phyloP scores from a whole-genome alignment of 306 rosid species.

The Quercus aquifolioides region DNA sequence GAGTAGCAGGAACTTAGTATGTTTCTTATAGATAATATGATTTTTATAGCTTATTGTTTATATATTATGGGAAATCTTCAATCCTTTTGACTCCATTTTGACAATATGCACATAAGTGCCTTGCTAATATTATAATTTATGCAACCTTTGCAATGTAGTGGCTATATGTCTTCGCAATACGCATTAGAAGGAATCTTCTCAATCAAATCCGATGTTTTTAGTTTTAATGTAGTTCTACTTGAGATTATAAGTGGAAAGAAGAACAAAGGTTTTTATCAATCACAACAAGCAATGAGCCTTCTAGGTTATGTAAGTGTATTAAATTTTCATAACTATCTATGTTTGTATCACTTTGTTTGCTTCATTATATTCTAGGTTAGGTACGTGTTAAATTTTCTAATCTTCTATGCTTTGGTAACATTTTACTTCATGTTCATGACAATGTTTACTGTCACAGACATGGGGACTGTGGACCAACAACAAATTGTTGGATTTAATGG shows the following conservation, averaged over 20 bases:
- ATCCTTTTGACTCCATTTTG: too few relatives aligned
- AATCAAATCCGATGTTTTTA: conserved; percentile 48
- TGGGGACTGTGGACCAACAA: conserved; percentile 46
- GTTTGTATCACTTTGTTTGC: too few relatives aligned
- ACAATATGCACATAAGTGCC: too few relatives aligned
- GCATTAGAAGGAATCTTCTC: conserved; percentile 49
- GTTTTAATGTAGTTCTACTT: conserved; percentile 55
- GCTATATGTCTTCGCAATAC: conserved; percentile 53
- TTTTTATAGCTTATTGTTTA: background rate
- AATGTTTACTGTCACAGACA: conserved; percentile 24
- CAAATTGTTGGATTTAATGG: conserved; percentile 38
- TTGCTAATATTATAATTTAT: background rate
- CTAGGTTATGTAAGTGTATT: conserved; percentile 40
- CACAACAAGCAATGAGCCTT: conserved; percentile 35
- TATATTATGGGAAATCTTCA: background rate
- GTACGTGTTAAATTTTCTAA: too few relatives aligned
- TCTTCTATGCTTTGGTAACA: background rate
- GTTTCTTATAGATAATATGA: background rate
- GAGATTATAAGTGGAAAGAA: conserved; percentile 53
- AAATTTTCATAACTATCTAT: background rate
- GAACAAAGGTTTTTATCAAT: conserved; percentile 42
- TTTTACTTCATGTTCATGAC: background rate
- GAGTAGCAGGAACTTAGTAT: conserved; percentile 32
- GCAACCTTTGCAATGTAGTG: conserved; percentile 13
- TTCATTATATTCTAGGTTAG: too few relatives aligned